A percentile compares a stretch with the other conserved stretches of the same genome.
Conservation (phyloP, 164 flowering plant genomes). For the Akebia trifoliata region DNA sequence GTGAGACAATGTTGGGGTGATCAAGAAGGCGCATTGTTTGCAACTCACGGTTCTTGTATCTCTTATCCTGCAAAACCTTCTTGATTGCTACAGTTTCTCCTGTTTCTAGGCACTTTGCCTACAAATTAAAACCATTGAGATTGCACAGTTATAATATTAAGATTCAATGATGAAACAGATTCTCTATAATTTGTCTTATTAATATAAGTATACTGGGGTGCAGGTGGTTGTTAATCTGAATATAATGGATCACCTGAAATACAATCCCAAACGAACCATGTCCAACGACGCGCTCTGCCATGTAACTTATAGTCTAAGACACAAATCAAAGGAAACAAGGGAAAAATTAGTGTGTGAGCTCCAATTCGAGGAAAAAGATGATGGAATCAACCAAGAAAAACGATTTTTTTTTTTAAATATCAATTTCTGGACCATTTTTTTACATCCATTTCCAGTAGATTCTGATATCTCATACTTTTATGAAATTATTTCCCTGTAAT, state of each 20-base stretch:
- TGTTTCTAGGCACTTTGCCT: constrained; percentile 74
- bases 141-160: not conserved
- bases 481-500: too few species aligned
- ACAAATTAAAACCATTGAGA: constrained; percentile 13
- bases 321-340: not conserved
- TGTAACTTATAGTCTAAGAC: constrained; percentile 62
- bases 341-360: not conserved
- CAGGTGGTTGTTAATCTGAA: not conserved
- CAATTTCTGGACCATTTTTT: too few species aligned
- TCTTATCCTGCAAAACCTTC: constrained; percentile 73
- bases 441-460: too few species aligned
- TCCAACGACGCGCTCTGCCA: constrained; percentile 81
- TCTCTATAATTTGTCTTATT: too few species aligned
- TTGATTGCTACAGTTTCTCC: constrained; percentile 76
- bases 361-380: not conserved
- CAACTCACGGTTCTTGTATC: constrained; percentile 73
- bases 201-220: too few species aligned
- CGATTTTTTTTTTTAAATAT: too few species aligned
- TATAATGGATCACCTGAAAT: constrained; percentile 47
- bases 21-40: constrained; percentile 81
- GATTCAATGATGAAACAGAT: too few species aligned
- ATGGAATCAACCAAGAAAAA: too few species aligned
- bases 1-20: constrained; percentile 68
- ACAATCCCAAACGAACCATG: constrained; percentile 75
- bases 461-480: too few species aligned